Evolutionary conservation across 2,329 filamentous ascomycete species (phyloP).

Genomic region (Nakataea oryzae): DNA sequence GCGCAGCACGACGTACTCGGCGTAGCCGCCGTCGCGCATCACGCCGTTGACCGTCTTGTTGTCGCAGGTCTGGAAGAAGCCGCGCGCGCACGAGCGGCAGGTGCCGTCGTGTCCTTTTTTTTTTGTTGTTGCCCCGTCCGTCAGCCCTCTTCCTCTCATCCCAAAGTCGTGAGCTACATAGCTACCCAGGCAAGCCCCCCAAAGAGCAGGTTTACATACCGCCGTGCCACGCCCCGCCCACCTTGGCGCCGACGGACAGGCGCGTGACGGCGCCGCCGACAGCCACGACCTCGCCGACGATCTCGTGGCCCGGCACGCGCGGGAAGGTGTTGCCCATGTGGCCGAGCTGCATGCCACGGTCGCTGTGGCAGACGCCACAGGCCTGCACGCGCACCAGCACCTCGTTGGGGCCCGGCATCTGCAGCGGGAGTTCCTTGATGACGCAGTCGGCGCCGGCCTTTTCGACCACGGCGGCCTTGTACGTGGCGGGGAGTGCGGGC

Average conservation of each 20-base stretch:
- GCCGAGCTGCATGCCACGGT: slow-evolving; percentile 39
- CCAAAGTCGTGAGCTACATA: no score
- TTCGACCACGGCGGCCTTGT: slow-evolving; percentile 54
- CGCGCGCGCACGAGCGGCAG: slow-evolving; percentile 54
- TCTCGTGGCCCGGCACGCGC: slow-evolving; percentile 63
- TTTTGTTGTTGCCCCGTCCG: no score
- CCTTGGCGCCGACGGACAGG: slow-evolving; percentile 53
- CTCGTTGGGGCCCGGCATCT: slow-evolving; percentile 42
- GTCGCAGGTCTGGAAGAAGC: slow-evolving; percentile 59
- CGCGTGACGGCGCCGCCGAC: slow-evolving; percentile 45
- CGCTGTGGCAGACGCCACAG: slow-evolving; percentile 62
- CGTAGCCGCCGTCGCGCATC: slow-evolving; percentile 55
- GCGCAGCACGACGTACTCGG: slow-evolving; percentile 51
- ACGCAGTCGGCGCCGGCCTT: slow-evolving; percentile 38
- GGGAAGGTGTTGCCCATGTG: slow-evolving; percentile 39
- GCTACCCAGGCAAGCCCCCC: no score
- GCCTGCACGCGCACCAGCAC: slow-evolving; percentile 63
- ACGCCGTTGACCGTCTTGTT: slow-evolving; percentile 55
- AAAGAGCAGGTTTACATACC: no score
- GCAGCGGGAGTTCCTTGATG: no score
- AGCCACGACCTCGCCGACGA: slow-evolving; percentile 56
- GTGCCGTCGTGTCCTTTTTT: slow-evolving; percentile 48
- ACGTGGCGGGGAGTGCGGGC: slow-evolving; percentile 46
- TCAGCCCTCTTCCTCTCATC: no score
- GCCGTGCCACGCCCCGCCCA: slow-evolving; percentile 62